These are phyloP conservation scores for Penicillium samsonianum DNA, from an alignment of 495 filamentous ascomycete species.

Conservation along the genomic window DNA sequence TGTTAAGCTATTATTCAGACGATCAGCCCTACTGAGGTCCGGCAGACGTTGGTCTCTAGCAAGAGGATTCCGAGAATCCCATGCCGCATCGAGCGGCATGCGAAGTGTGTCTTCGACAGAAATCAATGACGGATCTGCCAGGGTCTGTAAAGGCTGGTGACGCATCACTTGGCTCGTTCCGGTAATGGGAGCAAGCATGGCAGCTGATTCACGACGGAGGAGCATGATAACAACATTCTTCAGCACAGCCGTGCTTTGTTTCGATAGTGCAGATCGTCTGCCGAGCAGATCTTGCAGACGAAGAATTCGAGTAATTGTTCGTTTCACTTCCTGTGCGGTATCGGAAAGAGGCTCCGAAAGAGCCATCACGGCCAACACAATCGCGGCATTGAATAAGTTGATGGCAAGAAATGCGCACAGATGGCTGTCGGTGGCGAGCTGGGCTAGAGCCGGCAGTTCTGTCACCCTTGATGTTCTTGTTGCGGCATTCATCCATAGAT, in stretches of 20 bases:
- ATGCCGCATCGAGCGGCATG: slow-evolving; percentile 21
- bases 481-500: slow-evolving; percentile 35
- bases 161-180: neutral
- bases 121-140: slow-evolving; percentile 8
- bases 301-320: slow-evolving; percentile 35
- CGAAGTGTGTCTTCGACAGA: slow-evolving; percentile 34
- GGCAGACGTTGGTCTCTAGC: slow-evolving; percentile 9
- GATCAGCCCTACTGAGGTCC: slow-evolving; percentile 18
- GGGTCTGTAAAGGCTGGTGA: slow-evolving; percentile 4
- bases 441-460: slow-evolving; percentile 26
- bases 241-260: slow-evolving; percentile 32
- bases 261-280: slow-evolving; percentile 31
- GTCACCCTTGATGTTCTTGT: slow-evolving; percentile 32
- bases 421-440: slow-evolving; percentile 34
- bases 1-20: slow-evolving; percentile 30
- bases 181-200: slow-evolving; percentile 28
- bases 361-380: slow-evolving; percentile 37
- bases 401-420: slow-evolving; percentile 39
- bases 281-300: slow-evolving; percentile 33
- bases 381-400: slow-evolving; percentile 37
- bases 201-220: slow-evolving; percentile 27
- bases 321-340: slow-evolving; percentile 35
- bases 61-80: slow-evolving; percentile 14
- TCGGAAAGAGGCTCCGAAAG: slow-evolving; percentile 37
- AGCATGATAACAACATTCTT: slow-evolving; percentile 31